Percentiles rank a stretch among this genome's conserved stretches.
phyloP scores from a whole-genome alignment of 768 basidiomycete species.

The Lactifluus volemus region DNA sequence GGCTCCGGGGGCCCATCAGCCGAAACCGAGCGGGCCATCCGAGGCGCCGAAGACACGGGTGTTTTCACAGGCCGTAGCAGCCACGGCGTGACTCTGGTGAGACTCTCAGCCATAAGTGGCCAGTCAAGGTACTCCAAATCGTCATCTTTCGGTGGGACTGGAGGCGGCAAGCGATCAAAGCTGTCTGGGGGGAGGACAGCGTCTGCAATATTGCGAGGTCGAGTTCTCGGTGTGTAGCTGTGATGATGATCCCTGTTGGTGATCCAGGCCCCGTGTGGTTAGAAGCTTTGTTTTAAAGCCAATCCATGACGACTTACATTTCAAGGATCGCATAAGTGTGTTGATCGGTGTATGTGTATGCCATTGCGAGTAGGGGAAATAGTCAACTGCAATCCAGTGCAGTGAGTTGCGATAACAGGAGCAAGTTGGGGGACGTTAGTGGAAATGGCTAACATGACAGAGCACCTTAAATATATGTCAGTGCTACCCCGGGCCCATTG shows the following conservation, averaged over 20 bases:
- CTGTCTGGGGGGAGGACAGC: not conserved
- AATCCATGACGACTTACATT: not conserved
- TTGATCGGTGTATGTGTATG: not conserved
- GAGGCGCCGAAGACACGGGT: not conserved
- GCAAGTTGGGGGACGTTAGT: not conserved
- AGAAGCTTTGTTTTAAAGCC: not conserved
- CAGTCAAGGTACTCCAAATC: not conserved
- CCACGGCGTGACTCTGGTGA: conserved; percentile 13
- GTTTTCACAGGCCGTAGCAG: conserved; percentile 6
- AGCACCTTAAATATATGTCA: not conserved
- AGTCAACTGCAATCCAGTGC: not conserved
- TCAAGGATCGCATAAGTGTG: not conserved
- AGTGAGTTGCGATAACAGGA: not conserved
- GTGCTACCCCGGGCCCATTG: not conserved
- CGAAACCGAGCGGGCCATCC: not conserved
- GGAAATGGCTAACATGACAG: not conserved
- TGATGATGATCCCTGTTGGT: not conserved
- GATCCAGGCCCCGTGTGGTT: not conserved
- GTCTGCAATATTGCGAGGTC: not conserved
- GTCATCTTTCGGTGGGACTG: not conserved
- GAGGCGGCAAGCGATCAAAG: not conserved
- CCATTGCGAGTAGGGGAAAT: not conserved
- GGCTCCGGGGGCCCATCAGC: not conserved
- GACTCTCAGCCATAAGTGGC: not conserved
- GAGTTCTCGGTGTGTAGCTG: conserved; percentile 4